phyloP scores from a whole-genome alignment of 2,329 filamentous ascomycete species.

The Sphaerulina musiva region DNA sequence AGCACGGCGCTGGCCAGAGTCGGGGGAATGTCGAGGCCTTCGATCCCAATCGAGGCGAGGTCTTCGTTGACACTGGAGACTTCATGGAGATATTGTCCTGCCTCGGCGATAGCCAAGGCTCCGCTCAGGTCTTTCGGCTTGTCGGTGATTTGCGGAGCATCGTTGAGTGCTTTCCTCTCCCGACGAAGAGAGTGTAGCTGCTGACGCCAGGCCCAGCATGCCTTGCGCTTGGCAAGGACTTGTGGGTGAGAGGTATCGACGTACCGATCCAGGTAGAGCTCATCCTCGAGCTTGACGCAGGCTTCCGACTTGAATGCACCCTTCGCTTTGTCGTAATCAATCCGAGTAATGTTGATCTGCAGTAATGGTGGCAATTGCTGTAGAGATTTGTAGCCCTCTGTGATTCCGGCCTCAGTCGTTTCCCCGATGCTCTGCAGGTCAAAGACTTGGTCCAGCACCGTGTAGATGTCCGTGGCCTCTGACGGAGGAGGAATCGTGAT shows the following conservation, averaged over 20 bases:
- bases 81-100: slow-evolving; percentile 40
- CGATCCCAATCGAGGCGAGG: slow-evolving; percentile 27
- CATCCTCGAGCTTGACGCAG: slow-evolving; percentile 71
- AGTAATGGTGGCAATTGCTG: slow-evolving; percentile 63
- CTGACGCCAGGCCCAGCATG: slow-evolving; percentile 68
- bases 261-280: slow-evolving; percentile 81
- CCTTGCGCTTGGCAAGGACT: slow-evolving; percentile 57
- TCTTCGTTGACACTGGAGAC: slow-evolving; percentile 39
- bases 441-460: slow-evolving; percentile 78
- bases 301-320: slow-evolving; percentile 65
- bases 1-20: slow-evolving; percentile 40
- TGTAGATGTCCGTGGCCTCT: slow-evolving; percentile 63
- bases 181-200: slow-evolving; percentile 42
- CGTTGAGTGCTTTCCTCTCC: slow-evolving; percentile 27
- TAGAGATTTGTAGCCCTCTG: slow-evolving; percentile 63
- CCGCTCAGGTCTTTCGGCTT: slow-evolving; percentile 23
- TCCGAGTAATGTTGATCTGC: slow-evolving; percentile 82
- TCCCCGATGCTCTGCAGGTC: slow-evolving; percentile 69
- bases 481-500: slow-evolving; percentile 54
- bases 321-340: slow-evolving; percentile 60
- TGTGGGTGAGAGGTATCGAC: slow-evolving; percentile 60
- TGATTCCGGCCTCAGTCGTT: slow-evolving; percentile 43
- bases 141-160: slow-evolving; percentile 15
- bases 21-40: slow-evolving; percentile 40
- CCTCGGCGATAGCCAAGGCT: slow-evolving; percentile 24